These are phyloP conservation scores for Coniochaeta prunicola DNA, from an alignment of 2,329 filamentous ascomycete species.

Conservation along the genomic window DNA sequence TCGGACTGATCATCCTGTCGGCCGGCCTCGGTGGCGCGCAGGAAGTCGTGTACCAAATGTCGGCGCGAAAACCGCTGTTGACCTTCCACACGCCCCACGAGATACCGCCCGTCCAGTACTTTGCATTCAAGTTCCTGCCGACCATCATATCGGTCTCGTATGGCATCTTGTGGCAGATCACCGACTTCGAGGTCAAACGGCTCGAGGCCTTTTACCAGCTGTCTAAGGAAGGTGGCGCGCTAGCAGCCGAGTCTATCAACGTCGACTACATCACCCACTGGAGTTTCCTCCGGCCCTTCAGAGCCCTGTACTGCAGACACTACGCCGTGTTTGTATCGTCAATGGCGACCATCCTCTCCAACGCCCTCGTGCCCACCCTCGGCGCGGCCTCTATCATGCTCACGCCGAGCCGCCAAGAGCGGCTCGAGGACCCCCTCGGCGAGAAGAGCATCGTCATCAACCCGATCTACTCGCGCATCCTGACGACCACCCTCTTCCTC, in stretches of 20 bases:
- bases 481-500: slow-evolving; percentile 48
- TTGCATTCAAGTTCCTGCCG: slow-evolving; percentile 56
- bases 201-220: slow-evolving; percentile 61
- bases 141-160: slow-evolving; percentile 54
- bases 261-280: slow-evolving; percentile 67
- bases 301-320: slow-evolving; percentile 54
- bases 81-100: slow-evolving; percentile 42
- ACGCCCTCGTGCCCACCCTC: slow-evolving; percentile 62
- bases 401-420: slow-evolving; percentile 39
- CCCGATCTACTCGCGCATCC: slow-evolving; percentile 51
- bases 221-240: slow-evolving; percentile 50
- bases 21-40: slow-evolving; percentile 41
- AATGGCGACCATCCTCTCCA: slow-evolving; percentile 55
- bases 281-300: slow-evolving; percentile 57
- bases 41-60: slow-evolving; percentile 49
- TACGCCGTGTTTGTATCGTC: slow-evolving; percentile 64
- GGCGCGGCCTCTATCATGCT: slow-evolving; percentile 56
- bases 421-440: slow-evolving; percentile 30
- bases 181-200: slow-evolving; percentile 59
- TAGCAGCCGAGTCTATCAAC: slow-evolving; percentile 61
- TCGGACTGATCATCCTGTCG: slow-evolving; percentile 45
- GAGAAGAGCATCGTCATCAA: slow-evolving; percentile 50
- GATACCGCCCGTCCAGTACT: slow-evolving; percentile 45
- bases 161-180: slow-evolving; percentile 59
- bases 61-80: slow-evolving; percentile 35